A percentile compares a stretch with the other conserved stretches of the same genome.
phyloP scores from a whole-genome alignment of 352 stramenopile genomes.

The Phytophthora capsici region DNA sequence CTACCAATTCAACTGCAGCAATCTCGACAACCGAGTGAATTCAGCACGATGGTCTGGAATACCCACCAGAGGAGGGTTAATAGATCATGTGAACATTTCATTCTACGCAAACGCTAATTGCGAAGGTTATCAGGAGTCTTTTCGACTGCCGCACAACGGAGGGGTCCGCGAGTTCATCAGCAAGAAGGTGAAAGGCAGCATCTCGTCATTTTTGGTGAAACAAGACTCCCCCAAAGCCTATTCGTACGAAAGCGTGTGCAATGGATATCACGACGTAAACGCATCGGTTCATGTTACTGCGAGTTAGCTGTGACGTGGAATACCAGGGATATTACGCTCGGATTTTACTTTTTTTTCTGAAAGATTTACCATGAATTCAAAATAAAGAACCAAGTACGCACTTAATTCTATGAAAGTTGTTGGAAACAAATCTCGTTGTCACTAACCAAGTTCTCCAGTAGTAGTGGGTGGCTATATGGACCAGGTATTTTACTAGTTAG shows the following conservation, averaged over 20 bases:
- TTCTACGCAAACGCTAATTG: conserved; percentile 3
- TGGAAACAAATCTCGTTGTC: no score
- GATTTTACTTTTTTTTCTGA: not conserved
- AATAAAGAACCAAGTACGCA: no score
- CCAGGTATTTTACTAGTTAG: no score
- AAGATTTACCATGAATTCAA: no score
- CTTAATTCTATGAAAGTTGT: no score
- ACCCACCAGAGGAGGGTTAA: not conserved
- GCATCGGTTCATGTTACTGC: not conserved
- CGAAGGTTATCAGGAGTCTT: not conserved
- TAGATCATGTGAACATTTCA: not conserved
- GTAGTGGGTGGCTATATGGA: no score
- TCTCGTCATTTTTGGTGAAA: conserved; percentile 5
- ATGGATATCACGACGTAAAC: not conserved
- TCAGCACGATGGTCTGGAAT: conserved; percentile 15
- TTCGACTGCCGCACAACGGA: conserved; percentile 4
- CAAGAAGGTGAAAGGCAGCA: conserved; percentile 6
- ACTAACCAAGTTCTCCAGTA: no score
- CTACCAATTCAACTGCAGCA: conserved; percentile 28
- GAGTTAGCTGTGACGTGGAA: not conserved
- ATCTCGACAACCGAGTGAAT: conserved; percentile 13
- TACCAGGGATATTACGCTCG: no score
- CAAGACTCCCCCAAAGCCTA: not conserved
- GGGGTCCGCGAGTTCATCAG: conserved; percentile 2
- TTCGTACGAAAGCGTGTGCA: conserved; percentile 2